Conservation (phyloP, 2,329 filamentous ascomycete genomes). For the Arthrobotrys pseudoclavata region DNA sequence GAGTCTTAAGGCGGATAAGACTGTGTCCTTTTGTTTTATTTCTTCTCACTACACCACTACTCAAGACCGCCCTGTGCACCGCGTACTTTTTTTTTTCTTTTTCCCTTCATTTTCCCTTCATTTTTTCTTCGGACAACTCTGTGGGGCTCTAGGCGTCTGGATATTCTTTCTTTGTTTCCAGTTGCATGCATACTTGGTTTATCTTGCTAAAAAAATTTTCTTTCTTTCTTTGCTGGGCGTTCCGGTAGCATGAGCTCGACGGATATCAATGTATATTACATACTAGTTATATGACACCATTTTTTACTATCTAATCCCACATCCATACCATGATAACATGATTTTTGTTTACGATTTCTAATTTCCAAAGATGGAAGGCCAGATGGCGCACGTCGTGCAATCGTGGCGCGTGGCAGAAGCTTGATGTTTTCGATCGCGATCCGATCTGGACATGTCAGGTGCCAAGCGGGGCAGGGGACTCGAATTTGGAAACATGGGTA, state of each 20-base stretch:
- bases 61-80: no score
- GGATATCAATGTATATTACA: conserved; percentile 11
- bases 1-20: conserved; percentile 29
- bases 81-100: not conserved
- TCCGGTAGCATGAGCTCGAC: conserved; percentile 13
- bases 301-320: not conserved
- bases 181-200: not conserved
- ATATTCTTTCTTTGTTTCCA: not conserved
- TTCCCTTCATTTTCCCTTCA: not conserved
- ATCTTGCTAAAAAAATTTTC: not conserved
- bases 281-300: not conserved
- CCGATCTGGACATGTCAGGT: conserved; percentile 11
- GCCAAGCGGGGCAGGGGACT: conserved; percentile 19
- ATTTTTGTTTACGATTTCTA: not conserved
- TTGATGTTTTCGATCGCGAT: conserved; percentile 14
- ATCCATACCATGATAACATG: not conserved
- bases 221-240: not conserved
- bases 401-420: conserved; percentile 28
- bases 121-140: not conserved
- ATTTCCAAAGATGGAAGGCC: not conserved
- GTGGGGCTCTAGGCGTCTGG: not conserved
- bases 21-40: not conserved
- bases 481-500: conserved; percentile 29
- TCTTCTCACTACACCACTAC: not conserved
- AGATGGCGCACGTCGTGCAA: not conserved